These are phyloP conservation scores for Metschnikowia bowlesiae DNA, from an alignment of 805 yeast species.

Conservation along the genomic window DNA sequence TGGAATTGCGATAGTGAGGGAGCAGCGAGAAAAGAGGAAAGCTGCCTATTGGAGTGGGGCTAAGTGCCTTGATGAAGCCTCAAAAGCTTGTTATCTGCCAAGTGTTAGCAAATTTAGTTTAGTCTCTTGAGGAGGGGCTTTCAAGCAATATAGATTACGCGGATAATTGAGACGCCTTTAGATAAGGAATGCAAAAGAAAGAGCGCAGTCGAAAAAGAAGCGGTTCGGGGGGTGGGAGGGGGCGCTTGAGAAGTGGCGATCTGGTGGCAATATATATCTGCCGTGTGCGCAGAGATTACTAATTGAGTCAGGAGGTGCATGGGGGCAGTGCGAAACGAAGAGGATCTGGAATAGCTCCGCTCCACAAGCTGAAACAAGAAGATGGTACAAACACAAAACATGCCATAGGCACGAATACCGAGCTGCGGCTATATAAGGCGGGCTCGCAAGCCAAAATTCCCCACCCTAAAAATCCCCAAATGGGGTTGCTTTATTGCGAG, in stretches of 20 bases:
- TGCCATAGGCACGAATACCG: neutral
- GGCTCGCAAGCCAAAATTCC: neutral
- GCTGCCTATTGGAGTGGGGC: neutral
- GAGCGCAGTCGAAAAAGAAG: neutral
- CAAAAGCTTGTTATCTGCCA: neutral
- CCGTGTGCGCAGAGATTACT: slow-evolving; percentile 9
- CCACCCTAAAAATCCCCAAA: neutral
- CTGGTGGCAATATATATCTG: slow-evolving; percentile 11
- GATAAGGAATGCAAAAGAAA: neutral
- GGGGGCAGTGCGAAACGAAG: slow-evolving; percentile 5
- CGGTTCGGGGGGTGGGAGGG: too few species aligned
- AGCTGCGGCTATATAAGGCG: neutral
- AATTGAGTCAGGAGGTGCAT: slow-evolving; percentile 7
- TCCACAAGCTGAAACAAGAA: neutral
- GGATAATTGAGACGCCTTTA: neutral
- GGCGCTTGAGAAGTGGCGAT: neutral
- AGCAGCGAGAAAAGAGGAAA: neutral
- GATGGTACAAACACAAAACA: neutral
- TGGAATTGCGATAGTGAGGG: neutral
- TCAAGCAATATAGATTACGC: neutral
- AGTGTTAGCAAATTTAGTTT: neutral
- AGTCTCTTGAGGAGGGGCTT: neutral
- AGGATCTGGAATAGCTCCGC: neutral
- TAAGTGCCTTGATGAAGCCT: too few species aligned
- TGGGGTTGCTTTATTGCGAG: neutral